Base-by-base conservation (phyloP, 1,139 yeast species). In the Yamadazyma spencermartinsiae region DNA sequence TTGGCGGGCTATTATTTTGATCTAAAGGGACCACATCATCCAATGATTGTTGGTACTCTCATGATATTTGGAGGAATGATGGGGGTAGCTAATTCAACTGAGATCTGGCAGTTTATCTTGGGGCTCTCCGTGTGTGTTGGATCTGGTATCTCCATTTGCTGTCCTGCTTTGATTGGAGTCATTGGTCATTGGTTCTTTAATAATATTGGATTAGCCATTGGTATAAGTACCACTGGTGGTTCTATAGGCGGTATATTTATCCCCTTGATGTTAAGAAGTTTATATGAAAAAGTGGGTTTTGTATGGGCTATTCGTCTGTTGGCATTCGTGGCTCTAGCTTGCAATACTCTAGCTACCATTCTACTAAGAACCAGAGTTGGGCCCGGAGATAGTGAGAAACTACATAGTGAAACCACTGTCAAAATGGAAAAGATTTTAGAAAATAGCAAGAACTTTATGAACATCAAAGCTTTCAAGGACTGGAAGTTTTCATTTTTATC, bases 341-440 rank as follows among this genome's bases (percentile, higher is more conserved):
- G 33, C 59, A 50, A 9, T 63, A 63, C 43, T 56, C 72, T 60
- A n/a, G 63, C 80, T 1, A 59, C 65, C 12, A 37, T 65, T 0
- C 58, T 77, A 15, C 71, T 72, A 2, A 70, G 65, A 35, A 84
- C 76, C 51, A 65, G 85, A 47, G 69, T 41, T 12, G 38, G 34
- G 12, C 33, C 43, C 4, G 34, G 33, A 28, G 31, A 15, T 8
- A 14, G 11, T 6, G 25, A 33, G 8, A 65, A 35, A 84, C 76
- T 51, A 65, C 85, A 46, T 39, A n/a, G 11, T n/a, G 14, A 33
- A 15, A n/a, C 12, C 6, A n/a, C 26, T 13, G 17, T 32, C 11
- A 33, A 35, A n/a, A 17, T 40, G 18, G 21, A 31, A 11, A 12
- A 18, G 12, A 14, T 18, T 5, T 20, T 34, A 14, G 12, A 26